Percentiles rank a stretch among this genome's conserved stretches.
Conservation (phyloP, 805 yeast species). For the Lipomyces orientalis region DNA sequence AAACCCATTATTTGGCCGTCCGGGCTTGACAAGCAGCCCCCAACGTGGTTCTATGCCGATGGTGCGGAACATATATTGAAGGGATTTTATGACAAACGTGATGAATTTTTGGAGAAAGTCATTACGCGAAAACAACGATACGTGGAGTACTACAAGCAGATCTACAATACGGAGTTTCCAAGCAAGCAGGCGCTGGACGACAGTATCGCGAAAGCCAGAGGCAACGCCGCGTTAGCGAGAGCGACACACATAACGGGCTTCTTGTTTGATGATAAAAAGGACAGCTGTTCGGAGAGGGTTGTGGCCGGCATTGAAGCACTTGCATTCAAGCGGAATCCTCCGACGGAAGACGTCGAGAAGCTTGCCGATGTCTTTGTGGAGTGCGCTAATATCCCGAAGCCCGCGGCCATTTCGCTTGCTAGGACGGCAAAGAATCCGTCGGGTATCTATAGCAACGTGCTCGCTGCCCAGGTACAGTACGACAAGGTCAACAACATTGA, state of each 20-base stretch:
- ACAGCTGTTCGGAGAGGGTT: neutral
- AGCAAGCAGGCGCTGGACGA: neutral
- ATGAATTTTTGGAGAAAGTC: neutral
- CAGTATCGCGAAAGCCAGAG: neutral
- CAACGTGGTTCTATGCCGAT: neutral
- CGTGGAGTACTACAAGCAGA: neutral
- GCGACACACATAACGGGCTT: neutral
- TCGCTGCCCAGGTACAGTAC: slow-evolving; percentile 1
- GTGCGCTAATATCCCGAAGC: neutral
- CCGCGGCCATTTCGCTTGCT: neutral
- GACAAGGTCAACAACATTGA: neutral
- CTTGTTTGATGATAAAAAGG: neutral
- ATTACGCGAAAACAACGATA: neutral
- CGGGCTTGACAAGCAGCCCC: neutral
- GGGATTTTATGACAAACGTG: neutral
- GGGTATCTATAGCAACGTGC: neutral
- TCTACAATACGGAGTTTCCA: neutral
- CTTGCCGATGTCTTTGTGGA: slow-evolving; percentile 1
- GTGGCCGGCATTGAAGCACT: neutral
- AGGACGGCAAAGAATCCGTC: neutral
- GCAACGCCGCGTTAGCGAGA: neutral
- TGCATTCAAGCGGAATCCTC: slow-evolving; percentile 1
- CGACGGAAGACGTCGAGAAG: neutral
- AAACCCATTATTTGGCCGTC: neutral
- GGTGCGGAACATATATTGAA: neutral